A percentile compares a stretch with the other conserved stretches of the same genome.
Conservation (phyloP, 306 rosid genomes). For the Mucuna pruriens region DNA sequence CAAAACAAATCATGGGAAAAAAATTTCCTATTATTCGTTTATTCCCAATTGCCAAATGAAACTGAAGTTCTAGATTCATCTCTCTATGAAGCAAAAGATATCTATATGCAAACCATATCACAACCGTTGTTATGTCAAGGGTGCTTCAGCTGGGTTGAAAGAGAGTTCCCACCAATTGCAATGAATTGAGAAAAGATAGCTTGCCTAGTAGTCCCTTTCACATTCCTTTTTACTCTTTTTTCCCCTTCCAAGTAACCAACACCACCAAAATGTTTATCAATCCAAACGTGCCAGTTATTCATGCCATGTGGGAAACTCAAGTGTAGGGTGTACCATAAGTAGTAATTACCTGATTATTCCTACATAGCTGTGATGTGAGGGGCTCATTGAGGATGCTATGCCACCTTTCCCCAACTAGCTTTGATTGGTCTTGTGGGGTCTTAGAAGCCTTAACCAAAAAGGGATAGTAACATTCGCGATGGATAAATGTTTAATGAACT, state of each 20-base stretch:
- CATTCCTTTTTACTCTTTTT: constrained; percentile 10
- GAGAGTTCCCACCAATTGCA: constrained; percentile 41
- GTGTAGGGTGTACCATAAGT: constrained; percentile 22
- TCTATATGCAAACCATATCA: not conserved
- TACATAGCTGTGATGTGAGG: not conserved
- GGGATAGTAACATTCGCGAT: constrained; percentile 12
- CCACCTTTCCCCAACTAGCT: constrained; percentile 32
- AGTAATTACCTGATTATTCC: constrained; percentile 27
- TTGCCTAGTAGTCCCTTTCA: constrained; percentile 37
- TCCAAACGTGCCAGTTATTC: constrained; percentile 24
- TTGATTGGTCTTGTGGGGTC: constrained; percentile 46
- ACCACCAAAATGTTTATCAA: not conserved
- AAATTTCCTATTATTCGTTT: not conserved
- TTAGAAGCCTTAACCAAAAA: constrained; percentile 41
- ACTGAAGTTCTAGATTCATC: constrained; percentile 28
- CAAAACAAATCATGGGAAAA: not conserved
- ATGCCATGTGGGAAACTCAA: constrained; percentile 1
- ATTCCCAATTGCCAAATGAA: constrained; percentile 28
- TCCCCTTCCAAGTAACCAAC: constrained; percentile 30
- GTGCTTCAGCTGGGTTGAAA: constrained; percentile 41
- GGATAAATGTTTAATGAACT: constrained; percentile 38
- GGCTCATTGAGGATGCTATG: constrained; percentile 35
- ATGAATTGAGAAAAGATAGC: constrained; percentile 37
- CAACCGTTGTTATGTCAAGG: constrained; percentile 37
- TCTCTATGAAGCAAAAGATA: not conserved